Evolutionary conservation across 257 asterid genomes (phyloP), one percentile per base, ranked within the genome.

Genomic region (Linderniella brevidens): DNA sequence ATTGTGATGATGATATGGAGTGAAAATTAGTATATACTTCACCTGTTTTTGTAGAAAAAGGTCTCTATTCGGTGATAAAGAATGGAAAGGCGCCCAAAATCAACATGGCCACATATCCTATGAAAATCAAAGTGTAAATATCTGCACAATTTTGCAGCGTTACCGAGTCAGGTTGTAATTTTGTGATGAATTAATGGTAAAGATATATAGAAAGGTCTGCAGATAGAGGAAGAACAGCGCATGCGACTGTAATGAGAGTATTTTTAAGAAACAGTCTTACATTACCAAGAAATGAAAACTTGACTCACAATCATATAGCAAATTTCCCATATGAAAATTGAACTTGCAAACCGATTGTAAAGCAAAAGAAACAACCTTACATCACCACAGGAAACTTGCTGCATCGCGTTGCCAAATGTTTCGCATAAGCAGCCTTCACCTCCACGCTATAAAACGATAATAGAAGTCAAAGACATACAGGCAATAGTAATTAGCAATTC

Each of bases 51-150:
- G 14, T 66, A 57, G 61, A 90, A 76, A 70, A 69, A 90, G 58
- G 76, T 66, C 72, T 77, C 79, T 25, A 79, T 68, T 61, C 74
- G 92, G 43, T 82, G 80, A 32, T 90, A 90, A 41, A 90, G 93
- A 53, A 79, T 68, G 41, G 94, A 90, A 63, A 90, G 92, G 58
- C 93, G 81, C 64, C 77, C 85, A 55, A 85, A 77, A 47, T 73
- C 73, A 57, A 67, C 68, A 58, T 82, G 92, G 29, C 99, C 99
- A 11, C 99, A 90, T 61, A 82, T 74, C 61, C 62, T 84, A 61
- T 90, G 99, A 70, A 90, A 90, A 74, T 90, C 99, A 37, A 90
- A 90, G 78, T 90, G 94, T 73, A 72, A 39, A 59, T 85, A 90
- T 67, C 96, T 90, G 80, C 59, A 57, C 20, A 60, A 59, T 46